A percentile compares a stretch with the other conserved stretches of the same genome.
phyloP scores from a whole-genome alignment of 495 filamentous ascomycete genomes.

The Neurospora intermedia region DNA sequence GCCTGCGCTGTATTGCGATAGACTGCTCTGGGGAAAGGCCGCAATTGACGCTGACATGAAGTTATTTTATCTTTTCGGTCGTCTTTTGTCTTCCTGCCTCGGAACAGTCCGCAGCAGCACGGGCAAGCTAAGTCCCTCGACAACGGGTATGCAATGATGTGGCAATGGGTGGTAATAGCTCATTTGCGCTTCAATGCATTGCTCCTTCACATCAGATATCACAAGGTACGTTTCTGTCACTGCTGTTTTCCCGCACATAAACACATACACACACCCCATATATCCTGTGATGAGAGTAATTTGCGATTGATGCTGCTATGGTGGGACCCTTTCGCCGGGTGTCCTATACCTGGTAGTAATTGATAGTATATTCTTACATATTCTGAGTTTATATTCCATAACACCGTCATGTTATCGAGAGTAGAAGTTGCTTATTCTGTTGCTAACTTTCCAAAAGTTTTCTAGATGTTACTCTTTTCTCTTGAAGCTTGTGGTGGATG shows the following conservation, averaged over 20 bases:
- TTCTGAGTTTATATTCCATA: constrained; percentile 12
- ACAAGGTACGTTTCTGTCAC: neutral
- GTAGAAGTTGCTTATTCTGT: neutral
- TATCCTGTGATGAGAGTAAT: constrained; percentile 21
- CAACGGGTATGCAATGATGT: neutral
- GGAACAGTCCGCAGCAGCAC: neutral
- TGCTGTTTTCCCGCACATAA: neutral
- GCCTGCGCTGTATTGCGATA: neutral
- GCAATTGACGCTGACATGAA: neutral
- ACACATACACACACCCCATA: neutral
- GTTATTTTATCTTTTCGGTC: neutral
- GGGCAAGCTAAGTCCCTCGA: neutral
- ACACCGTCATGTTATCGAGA: neutral
- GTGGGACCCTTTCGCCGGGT: constrained; percentile 23
- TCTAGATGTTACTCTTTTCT: neutral
- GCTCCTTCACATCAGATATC: neutral
- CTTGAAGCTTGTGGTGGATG: neutral
- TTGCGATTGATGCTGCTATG: constrained; percentile 25
- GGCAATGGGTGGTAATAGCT: neutral
- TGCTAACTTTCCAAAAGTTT: neutral
- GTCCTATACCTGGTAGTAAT: constrained; percentile 18
- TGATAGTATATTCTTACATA: constrained; percentile 28
- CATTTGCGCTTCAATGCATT: neutral
- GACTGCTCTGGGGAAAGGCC: neutral
- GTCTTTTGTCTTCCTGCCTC: neutral